Evolutionary conservation across 768 basidiomycete species (phyloP), one percentile per base, ranked within the genome.

Genomic region (Naganishia antarctica): DNA sequence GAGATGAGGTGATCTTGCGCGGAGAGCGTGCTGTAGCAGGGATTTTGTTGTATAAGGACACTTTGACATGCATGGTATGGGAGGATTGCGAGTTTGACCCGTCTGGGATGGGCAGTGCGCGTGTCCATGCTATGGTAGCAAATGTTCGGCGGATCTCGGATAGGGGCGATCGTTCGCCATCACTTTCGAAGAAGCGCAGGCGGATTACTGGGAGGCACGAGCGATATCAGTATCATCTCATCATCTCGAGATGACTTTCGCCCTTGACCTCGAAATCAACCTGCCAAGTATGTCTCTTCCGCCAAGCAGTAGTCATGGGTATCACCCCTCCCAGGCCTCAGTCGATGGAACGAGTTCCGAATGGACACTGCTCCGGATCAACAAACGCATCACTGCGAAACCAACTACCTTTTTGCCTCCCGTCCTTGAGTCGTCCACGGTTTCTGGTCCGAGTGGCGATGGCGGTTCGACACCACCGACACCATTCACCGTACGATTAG

Each of bases 331-430:
- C 1, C 53, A 18, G 18, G 37, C 23, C 9, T n/a, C n/a, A 6
- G 43, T 12, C n/a, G 18, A 44, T 18, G 53, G 34, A 34, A 40
- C 31, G 21, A 40, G 21, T 4, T 3, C 23, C 34, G 6, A 3
- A 23, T 57, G 8, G 43, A n/a, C 43, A 21, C n/a, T 34, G 11
- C 16, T 57, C 2, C 32, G 53, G 2, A 57, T 57, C 53, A 40
- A 37, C 34, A 57, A 40, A 57, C 53, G 53, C 8, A 57, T 57
- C 53, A 57, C 53, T n/a, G 53, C 53, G 2, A 57, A 34, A 13
- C 53, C 53, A 15, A 21, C 34, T 21, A 25, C 37, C 21, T 25
- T 57, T 16, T 16, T 26, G 21, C 53, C 37, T 37, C 31, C 37
- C 8, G 2, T 21, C 6, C 34, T 25, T 6, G 4, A 32, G 2